These are phyloP conservation scores for Trichosporon sp. DNA, from an alignment of 1,284 basidiomycete genomes.

Conservation along the genomic window DNA sequence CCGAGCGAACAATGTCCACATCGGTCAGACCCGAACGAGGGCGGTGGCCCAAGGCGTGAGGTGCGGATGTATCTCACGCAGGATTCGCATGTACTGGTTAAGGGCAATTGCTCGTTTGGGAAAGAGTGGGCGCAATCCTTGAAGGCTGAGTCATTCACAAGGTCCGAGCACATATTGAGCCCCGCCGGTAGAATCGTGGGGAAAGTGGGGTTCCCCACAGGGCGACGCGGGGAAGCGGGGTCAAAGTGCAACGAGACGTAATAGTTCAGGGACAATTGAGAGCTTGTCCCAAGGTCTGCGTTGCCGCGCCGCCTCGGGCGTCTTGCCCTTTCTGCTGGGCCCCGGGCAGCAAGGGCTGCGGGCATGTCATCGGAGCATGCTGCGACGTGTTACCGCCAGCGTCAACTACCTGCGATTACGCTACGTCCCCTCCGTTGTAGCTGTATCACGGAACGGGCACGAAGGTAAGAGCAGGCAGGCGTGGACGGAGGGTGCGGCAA, in stretches of 20 bases:
- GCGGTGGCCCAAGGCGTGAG: neutral
- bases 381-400: too few species aligned
- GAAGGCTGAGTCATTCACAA: conserved; percentile 3
- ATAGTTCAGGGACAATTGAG: conserved; percentile 3
- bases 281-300: neutral
- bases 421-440: too few species aligned
- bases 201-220: conserved; percentile 3
- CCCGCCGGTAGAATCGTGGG: conserved; percentile 1
- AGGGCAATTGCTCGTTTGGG: neutral
- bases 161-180: conserved; percentile 4
- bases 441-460: too few species aligned
- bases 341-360: too few species aligned
- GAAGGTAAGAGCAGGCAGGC: neutral
- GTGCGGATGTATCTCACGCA: neutral
- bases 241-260: neutral
- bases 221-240: neutral
- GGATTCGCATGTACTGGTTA: neutral
- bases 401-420: too few species aligned
- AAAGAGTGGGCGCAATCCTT: neutral
- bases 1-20: neutral
- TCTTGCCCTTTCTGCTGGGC: too few species aligned
- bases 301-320: neutral
- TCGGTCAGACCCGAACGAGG: neutral
- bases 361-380: too few species aligned
- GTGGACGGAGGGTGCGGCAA: neutral